These are phyloP conservation scores for Suhomyces yuchorum DNA, from an alignment of 1,139 yeast species.

Conservation along the genomic window DNA sequence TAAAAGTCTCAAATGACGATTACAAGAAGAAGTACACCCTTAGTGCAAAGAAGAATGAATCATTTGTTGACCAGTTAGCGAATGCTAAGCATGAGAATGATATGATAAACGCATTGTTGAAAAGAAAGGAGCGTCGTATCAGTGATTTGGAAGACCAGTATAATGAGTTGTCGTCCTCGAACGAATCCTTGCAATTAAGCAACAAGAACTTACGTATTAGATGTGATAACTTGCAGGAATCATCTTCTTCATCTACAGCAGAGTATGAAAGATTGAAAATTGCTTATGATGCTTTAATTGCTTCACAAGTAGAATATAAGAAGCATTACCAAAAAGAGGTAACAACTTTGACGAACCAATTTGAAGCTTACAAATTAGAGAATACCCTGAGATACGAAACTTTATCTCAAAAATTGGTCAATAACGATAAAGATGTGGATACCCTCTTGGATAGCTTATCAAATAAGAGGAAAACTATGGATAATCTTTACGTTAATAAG, in stretches of 20 bases:
- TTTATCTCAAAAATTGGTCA: conserved; percentile 31
- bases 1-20: conserved; percentile 41
- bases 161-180: conserved; percentile 45
- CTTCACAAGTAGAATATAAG: conserved; percentile 59
- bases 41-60: conserved; percentile 54
- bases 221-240: conserved; percentile 50
- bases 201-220: conserved; percentile 52
- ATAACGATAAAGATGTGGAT: conserved; percentile 49
- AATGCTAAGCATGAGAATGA: conserved; percentile 73
- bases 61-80: conserved; percentile 65
- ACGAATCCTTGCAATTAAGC: conserved; percentile 49
- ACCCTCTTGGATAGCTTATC: conserved; percentile 45
- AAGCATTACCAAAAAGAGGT: conserved; percentile 48
- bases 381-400: conserved; percentile 33
- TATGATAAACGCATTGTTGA: conserved; percentile 61
- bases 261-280: conserved; percentile 61
- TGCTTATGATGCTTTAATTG: conserved; percentile 62
- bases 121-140: conserved; percentile 65
- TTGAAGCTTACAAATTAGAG: conserved; percentile 42
- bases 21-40: conserved; percentile 52
- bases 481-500: conserved; percentile 48
- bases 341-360: conserved; percentile 28
- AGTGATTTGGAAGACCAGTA: conserved; percentile 60
- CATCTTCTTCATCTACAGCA: conserved; percentile 47
- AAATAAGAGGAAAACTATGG: conserved; percentile 46